Evolutionary conservation across 257 asterid species (phyloP).

Genomic region (Solanum appendiculatum): DNA sequence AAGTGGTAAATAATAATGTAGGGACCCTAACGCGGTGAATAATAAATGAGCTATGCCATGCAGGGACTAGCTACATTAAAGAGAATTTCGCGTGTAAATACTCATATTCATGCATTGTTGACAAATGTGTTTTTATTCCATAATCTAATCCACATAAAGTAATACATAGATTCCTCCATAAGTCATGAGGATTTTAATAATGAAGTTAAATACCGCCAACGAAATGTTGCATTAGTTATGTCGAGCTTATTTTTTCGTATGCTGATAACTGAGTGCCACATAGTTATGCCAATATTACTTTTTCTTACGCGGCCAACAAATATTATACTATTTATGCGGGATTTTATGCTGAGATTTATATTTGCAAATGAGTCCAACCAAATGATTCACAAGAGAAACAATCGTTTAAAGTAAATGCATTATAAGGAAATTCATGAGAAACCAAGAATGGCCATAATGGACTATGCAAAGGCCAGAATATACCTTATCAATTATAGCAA

Average conservation of each 20-base stretch:
- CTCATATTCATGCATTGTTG: neutral
- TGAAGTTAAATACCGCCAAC: neutral
- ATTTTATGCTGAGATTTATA: neutral
- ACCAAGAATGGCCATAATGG: neutral
- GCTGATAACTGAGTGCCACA: too few relatives aligned
- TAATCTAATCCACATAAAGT: neutral
- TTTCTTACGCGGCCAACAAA: neutral
- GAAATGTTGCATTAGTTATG: neutral
- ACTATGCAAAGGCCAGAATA: neutral
- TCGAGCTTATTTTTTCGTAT: neutral
- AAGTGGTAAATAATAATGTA: neutral
- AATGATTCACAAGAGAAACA: neutral
- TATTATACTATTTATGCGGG: neutral
- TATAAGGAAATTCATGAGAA: neutral
- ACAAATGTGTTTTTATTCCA: neutral
- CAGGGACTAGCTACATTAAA: neutral
- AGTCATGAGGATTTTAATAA: neutral
- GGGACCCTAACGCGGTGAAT: neutral
- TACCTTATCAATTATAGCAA: constrained; percentile 82
- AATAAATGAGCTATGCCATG: neutral
- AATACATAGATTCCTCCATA: neutral
- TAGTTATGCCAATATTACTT: neutral
- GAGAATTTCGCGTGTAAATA: neutral
- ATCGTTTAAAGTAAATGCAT: neutral
- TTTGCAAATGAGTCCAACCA: neutral